Evolutionary conservation across 2,329 filamentous ascomycete genomes (phyloP), one percentile per base, ranked within the genome.

Genomic region (Trichophyton rubrum): DNA sequence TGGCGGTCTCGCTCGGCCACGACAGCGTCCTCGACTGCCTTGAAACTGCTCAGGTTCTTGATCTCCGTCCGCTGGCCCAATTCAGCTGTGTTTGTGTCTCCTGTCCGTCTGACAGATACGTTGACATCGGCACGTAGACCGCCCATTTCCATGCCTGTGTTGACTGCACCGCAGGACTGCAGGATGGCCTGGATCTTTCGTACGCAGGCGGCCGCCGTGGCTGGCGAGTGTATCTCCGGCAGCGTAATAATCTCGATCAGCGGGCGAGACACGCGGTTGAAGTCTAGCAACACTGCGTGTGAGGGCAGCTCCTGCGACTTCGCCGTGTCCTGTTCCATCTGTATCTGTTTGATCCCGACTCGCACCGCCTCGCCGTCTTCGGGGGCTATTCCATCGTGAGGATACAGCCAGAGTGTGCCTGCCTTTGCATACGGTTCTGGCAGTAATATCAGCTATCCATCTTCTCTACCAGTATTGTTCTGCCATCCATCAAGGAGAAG

Each of bases 311-410:
- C 85, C 43, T 91, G 81, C 0, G 92, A 96, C 74, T 97, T 97
- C 66, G 91, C 93, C 0, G 93, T 97, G 72, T 99, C 93, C 74
- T 99, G 93, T 75, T 99, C 93, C 78, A 99, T 86, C 74, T 99
- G 93, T 7, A 99, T 82, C 73, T 97, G 93, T 72, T 93, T 88
- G 69, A 99, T 95, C 33, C 88, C 86, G 57, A 99, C 81, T 0
- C 77, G 79, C 20, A 96, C 75, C n/a, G 79, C 75, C 17, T 86
- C 79, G 0, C 87, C 87, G 67, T 90, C 87, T 67, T 88, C 82
- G 0, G 83, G 78, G 0, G 86, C 85, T 63, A 96, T 89, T 1
- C 90, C 91, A 69, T 96, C 92, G 61, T 90, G 80, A 3, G 82
- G 75, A 43, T 81, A 82, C 4, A 99, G 78, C 0, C 79, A 81